Evolutionary conservation across 331 rosid species (phyloP), one percentile per base, ranked within the genome.

Genomic region (Phaseolus coccineus): DNA sequence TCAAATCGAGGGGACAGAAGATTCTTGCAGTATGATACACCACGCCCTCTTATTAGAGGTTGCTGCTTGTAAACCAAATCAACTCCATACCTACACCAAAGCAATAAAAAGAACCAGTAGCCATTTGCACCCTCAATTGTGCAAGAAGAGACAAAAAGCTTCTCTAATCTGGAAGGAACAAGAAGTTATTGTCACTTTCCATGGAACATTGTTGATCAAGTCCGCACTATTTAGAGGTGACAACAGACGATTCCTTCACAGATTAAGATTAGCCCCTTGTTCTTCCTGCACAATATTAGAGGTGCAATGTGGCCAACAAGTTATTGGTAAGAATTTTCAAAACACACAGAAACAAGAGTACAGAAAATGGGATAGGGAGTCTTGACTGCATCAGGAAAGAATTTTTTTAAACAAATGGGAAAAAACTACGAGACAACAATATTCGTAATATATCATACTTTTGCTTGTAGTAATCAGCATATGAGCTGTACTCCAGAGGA

Each of bases 1-100:
- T 93, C 99, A 80, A 96, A 93, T 64, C 96, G 93, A 52, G 99
- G 99, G 53, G 96, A 96, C 76, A 96, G 84, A 77, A 96, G 97
- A 85, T 96, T 96, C 91, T 96, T 96, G 89, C 99, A 96, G 85
- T 96, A 93, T 22, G 99, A 96, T 74, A 96, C 99, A 83, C 99
- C 99, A 9, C 98, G 97, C 77, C 96, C 99, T 86, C 97, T 90
- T 76, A 96, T 89, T 37, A 96, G 87, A 58, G 98, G 99, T 77
- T 93, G 98, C 69, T 89, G 90, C 89, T 96, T 96, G 88, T 93
- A 90, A n/a, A 83, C 79, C 86, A 96, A 81, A 74, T 91, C 90
- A 84, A 96, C 99, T 61, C 99, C 99, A 83, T 96, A 96, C 89
- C 99, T 96, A 84, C 62, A 73, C 11, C 3, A 42, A 64, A 71